Base-by-base conservation (phyloP, 2,329 filamentous ascomycete genomes). In the Aaosphaeria pasadenensis region DNA sequence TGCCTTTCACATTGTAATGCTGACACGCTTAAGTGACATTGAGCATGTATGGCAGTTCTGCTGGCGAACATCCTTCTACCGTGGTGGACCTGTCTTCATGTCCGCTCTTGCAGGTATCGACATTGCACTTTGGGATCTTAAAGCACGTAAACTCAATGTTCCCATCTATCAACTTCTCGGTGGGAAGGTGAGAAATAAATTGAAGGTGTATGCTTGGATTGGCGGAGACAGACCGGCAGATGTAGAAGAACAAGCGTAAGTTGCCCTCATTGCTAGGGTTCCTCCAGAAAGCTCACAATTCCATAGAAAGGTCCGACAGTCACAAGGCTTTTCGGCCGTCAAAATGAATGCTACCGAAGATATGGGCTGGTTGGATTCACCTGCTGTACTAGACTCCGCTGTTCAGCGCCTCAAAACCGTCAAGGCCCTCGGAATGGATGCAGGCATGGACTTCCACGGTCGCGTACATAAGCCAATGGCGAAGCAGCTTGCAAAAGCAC, bases 291-390 rank as follows among this genome's bases (percentile, higher is more conserved):
- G 17, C 17, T 24, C 17, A 24, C 17, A 42, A 43, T 17, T 35
- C 32, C 28, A 7, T 6, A 3, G 51, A 84, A 80, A 58, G 7
- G 76, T 74, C 5, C 76, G 83, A 4, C 77, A 79, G 57, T 72
- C 73, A 7, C 84, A 87, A 65, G 85, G 85, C 0, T 84, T 88
- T 61, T 82, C 73, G 2, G 77, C 80, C 4, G 79, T 90, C 46
- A 91, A 91, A 64, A 91, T 91, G 87, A 90, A 91, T 62, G 88
- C 80, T 5, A 91, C 87, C 0, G 85, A 87, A 60, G 87, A 90
- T 52, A 69, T 90, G 1, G 84, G 82, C 54, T 91, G 87, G 87
- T 75, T 91, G 0, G 88, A 91, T 66, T 86, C 85, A 1, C 88
- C 88, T 0, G 73, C 77, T 0, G 76, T 77, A 0, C 75, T 91